A percentile compares a stretch with the other conserved stretches of the same genome.
Evolutionary conservation across 495 filamentous ascomycete genomes (phyloP).

Genomic region (Aspergillus nidulans): DNA sequence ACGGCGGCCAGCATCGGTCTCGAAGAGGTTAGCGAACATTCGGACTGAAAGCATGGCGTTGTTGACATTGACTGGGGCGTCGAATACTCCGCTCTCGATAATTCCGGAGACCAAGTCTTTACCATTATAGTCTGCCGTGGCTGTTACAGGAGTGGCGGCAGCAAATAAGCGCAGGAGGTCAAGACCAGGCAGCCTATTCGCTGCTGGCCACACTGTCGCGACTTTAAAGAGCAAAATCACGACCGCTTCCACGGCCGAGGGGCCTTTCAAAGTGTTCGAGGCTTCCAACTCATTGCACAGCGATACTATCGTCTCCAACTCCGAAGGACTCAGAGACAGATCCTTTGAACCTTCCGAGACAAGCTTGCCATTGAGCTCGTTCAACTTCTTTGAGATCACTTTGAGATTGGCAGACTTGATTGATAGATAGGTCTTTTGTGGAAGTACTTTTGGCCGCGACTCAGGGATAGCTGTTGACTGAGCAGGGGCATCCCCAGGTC

Average conservation of each 20-base stretch:
- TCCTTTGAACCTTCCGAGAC: conserved; percentile 66
- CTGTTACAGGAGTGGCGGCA: conserved; percentile 56
- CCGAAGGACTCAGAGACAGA: conserved; percentile 65
- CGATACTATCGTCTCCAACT: conserved; percentile 53
- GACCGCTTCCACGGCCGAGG: conserved; percentile 37
- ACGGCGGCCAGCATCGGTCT: conserved; percentile 62
- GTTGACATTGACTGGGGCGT: conserved; percentile 55
- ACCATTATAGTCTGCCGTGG: conserved; percentile 54
- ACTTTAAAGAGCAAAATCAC: conserved; percentile 62
- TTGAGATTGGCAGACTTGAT: conserved; percentile 58
- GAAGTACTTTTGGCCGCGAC: conserved; percentile 59
- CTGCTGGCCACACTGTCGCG: conserved; percentile 69
- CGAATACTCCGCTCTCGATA: conserved; percentile 52
- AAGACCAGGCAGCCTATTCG: conserved; percentile 73
- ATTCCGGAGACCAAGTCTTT: conserved; percentile 46
- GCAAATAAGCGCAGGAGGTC: conserved; percentile 81
- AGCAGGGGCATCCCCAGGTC: conserved; percentile 57
- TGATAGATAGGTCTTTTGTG: conserved; percentile 79
- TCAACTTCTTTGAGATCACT: conserved; percentile 68
- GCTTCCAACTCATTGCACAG: conserved; percentile 56
- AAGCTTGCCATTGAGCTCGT: conserved; percentile 64
- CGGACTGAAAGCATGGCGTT: conserved; percentile 84
- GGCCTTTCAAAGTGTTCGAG: conserved; percentile 29
- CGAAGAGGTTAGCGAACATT: conserved; percentile 82
- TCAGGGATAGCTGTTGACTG: conserved; percentile 31